These are phyloP conservation scores for Teratosphaeria zuluensis DNA, from an alignment of 2,329 filamentous ascomycete species.

Conservation along the genomic window DNA sequence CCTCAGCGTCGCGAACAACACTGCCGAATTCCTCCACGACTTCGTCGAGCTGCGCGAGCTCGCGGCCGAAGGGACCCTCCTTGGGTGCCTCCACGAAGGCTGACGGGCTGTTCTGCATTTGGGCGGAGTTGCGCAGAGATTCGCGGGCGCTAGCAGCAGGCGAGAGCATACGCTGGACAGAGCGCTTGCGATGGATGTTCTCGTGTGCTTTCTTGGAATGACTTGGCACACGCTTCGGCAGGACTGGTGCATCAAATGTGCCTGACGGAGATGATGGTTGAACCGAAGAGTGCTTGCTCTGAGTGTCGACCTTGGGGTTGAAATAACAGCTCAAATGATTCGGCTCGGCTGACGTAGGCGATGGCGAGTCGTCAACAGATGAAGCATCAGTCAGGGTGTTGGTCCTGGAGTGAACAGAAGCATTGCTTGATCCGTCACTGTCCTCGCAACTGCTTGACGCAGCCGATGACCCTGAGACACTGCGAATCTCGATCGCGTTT, in stretches of 20 bases:
- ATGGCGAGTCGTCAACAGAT: conserved; percentile 37
- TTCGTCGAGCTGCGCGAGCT: conserved; percentile 86
- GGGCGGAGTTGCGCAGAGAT: conserved; percentile 41
- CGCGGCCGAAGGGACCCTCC: conserved; percentile 69
- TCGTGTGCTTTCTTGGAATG: conserved; percentile 86
- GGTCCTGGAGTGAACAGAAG: conserved; percentile 44
- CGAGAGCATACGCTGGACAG: conserved; percentile 38
- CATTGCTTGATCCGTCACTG: conserved; percentile 47
- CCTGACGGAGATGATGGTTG: conserved; percentile 43
- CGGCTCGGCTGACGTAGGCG: conserved; percentile 36
- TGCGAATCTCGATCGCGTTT: conserved; percentile 15
- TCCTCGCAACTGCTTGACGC: conserved; percentile 55
- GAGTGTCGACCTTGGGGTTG: conserved; percentile 36
- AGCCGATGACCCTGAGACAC: conserved; percentile 31
- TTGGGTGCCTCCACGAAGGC: conserved; percentile 33
- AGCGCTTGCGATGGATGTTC: conserved; percentile 59
- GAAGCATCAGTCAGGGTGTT: conserved; percentile 61
- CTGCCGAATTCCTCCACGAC: conserved; percentile 76
- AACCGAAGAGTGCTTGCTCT: conserved; percentile 36
- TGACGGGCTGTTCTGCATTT: conserved; percentile 26
- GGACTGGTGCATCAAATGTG: conserved; percentile 49
- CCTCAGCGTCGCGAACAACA: conserved; percentile 48
- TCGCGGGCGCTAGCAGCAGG: conserved; percentile 27
- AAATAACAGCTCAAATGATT: conserved; percentile 51
- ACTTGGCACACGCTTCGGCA: conserved; percentile 71